A percentile compares a stretch with the other conserved stretches of the same genome.
Evolutionary conservation across 2,329 filamentous ascomycete genomes (phyloP).

Genomic region (Aspergillus ruber): DNA sequence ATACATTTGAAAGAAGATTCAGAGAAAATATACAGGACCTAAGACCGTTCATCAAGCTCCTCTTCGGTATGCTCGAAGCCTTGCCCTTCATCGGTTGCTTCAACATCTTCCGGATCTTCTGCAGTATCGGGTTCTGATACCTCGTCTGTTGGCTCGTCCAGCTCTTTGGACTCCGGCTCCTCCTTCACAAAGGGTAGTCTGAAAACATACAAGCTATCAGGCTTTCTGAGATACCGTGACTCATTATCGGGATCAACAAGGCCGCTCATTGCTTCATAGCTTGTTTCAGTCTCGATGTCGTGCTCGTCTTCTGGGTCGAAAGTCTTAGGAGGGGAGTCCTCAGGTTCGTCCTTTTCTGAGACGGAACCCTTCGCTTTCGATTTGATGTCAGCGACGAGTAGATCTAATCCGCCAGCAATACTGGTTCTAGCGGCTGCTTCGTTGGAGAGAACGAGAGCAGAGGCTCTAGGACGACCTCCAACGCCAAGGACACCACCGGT

Average conservation of each 20-base stretch:
- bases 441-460: not conserved
- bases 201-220: not conserved
- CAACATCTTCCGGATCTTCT: not conserved
- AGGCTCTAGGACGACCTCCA: slow-evolving; percentile 15
- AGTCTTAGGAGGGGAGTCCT: slow-evolving; percentile 4
- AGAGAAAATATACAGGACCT: not conserved
- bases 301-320: slow-evolving; percentile 18
- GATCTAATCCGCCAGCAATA: not conserved
- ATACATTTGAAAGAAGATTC: not conserved
- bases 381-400: not conserved
- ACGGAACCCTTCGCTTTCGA: not conserved
- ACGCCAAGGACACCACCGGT: slow-evolving; percentile 29
- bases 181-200: not conserved
- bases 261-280: slow-evolving; percentile 10
- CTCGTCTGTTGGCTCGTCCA: not conserved
- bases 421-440: not conserved
- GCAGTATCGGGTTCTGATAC: not conserved
- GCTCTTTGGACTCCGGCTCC: not conserved
- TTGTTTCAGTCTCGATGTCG: slow-evolving; percentile 20
- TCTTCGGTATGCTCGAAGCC: not conserved
- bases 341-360: not conserved
- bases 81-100: not conserved
- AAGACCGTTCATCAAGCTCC: not conserved
- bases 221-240: slow-evolving; percentile 10
- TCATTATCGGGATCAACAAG: slow-evolving; percentile 13